phyloP scores from a whole-genome alignment of 2,329 filamentous ascomycete species.

The Fusarium sp. region DNA sequence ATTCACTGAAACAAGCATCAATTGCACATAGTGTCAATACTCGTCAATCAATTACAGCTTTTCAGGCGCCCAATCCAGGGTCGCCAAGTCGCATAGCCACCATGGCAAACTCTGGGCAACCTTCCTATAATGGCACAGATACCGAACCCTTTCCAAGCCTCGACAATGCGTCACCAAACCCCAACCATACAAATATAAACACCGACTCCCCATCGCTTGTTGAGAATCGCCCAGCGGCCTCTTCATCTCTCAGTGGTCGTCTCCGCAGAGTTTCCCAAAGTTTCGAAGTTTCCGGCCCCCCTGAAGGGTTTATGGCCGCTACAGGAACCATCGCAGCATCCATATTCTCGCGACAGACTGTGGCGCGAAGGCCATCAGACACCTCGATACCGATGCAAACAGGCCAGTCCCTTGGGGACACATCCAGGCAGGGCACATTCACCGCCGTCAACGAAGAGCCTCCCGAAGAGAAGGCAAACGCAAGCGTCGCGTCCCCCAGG shows the following conservation, averaged over 20 bases:
- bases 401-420: constrained; percentile 39
- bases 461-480: constrained; percentile 9
- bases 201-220: constrained; percentile 13
- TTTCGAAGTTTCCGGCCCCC: constrained; percentile 61
- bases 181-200: constrained; percentile 18
- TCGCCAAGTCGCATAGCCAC: constrained; percentile 24
- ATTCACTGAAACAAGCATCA: background rate
- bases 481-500: constrained; percentile 7
- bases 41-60: background rate
- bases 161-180: constrained; percentile 35
- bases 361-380: constrained; percentile 31
- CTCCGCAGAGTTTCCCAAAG: constrained; percentile 50
- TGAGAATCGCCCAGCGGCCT: constrained; percentile 45
- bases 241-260: constrained; percentile 49
- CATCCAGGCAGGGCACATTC: constrained; percentile 38
- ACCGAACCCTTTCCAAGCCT: constrained; percentile 47
- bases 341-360: constrained; percentile 46
- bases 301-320: constrained; percentile 61
- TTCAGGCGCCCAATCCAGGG: background rate
- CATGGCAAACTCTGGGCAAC: constrained; percentile 29
- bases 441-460: constrained; percentile 40
- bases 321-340: constrained; percentile 60
- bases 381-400: constrained; percentile 32
- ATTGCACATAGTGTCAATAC: background rate
- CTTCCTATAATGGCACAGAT: constrained; percentile 32